Evolutionary conservation across 140 eudicot genomes (phyloP).

Genomic region (Stevia rebaudiana): DNA sequence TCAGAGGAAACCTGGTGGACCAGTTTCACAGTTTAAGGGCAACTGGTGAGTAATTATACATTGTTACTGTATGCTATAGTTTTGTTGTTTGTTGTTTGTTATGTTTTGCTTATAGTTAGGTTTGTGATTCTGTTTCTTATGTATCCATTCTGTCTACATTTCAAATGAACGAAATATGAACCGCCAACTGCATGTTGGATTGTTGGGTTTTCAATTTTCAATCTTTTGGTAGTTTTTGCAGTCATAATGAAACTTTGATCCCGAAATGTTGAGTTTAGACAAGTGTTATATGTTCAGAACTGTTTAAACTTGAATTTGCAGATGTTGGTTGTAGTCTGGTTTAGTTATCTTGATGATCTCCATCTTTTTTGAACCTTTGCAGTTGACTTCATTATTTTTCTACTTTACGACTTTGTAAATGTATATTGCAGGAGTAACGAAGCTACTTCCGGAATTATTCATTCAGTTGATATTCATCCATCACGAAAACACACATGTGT

Average conservation of each 20-base stretch:
- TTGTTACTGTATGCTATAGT: neutral
- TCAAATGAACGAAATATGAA: neutral
- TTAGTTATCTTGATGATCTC: too few species aligned
- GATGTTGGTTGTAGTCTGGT: too few species aligned
- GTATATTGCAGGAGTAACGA: constrained; percentile 50
- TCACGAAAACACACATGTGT: constrained; percentile 90
- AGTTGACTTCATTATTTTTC: neutral
- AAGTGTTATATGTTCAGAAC: too few species aligned
- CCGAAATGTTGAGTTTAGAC: neutral
- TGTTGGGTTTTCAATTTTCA: too few species aligned
- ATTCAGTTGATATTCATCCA: constrained; percentile 85
- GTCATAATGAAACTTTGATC: neutral
- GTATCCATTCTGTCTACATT: neutral
- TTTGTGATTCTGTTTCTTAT: neutral
- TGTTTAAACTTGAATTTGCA: too few species aligned
- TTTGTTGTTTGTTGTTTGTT: constrained; percentile 7
- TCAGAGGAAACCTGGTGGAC: constrained; percentile 59
- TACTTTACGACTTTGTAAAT: constrained; percentile 5
- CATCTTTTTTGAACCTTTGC: neutral
- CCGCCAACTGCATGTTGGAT: neutral
- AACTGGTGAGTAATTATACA: constrained; percentile 40
- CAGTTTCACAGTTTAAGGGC: constrained; percentile 69
- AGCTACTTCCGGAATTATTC: constrained; percentile 63
- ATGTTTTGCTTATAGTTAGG: neutral
- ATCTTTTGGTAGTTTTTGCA: neutral